phyloP scores from a whole-genome alignment of 805 yeast genomes.

The Starmerella apicola region DNA sequence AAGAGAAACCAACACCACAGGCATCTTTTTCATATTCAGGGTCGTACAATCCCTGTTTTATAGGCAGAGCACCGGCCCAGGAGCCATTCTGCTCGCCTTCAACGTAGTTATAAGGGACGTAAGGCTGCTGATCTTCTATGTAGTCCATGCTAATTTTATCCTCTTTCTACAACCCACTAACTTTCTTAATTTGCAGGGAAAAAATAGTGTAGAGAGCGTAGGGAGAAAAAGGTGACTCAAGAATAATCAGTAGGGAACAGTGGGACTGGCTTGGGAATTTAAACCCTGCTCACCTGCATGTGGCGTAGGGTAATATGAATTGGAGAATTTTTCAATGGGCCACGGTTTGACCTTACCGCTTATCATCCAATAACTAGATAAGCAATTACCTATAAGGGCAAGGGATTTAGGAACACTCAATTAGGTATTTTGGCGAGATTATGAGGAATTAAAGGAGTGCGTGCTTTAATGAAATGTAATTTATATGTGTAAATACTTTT shows the following conservation, averaged over 20 bases:
- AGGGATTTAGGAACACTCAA: too few relatives aligned
- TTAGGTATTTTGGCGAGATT: too few relatives aligned
- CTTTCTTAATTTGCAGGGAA: too few relatives aligned
- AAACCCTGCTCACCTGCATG: neutral
- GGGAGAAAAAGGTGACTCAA: neutral
- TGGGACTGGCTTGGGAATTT: too few relatives aligned
- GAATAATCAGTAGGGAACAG: too few relatives aligned
- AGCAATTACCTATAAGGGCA: neutral
- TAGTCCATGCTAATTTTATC: neutral
- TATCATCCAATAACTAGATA: neutral
- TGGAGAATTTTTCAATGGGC: neutral
- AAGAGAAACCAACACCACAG: conserved; percentile 97
- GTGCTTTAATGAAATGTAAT: too few relatives aligned
- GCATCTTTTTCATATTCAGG: conserved; percentile 93
- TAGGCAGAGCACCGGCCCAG: conserved; percentile 87
- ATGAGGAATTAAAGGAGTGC: too few relatives aligned
- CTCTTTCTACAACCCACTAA: too few relatives aligned
- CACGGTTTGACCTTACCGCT: neutral
- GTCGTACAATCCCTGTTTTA: conserved; percentile 78
- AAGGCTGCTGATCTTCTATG: conserved; percentile 12
- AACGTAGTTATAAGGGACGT: conserved; percentile 46
- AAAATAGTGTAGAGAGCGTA: too few relatives aligned
- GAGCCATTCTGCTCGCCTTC: conserved; percentile 68
- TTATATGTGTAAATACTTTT: too few relatives aligned
- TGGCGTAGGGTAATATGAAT: neutral